Evolutionary conservation across 768 basidiomycete genomes (phyloP), one percentile per base, ranked within the genome.

Genomic region (Xanthoconium purpureum): DNA sequence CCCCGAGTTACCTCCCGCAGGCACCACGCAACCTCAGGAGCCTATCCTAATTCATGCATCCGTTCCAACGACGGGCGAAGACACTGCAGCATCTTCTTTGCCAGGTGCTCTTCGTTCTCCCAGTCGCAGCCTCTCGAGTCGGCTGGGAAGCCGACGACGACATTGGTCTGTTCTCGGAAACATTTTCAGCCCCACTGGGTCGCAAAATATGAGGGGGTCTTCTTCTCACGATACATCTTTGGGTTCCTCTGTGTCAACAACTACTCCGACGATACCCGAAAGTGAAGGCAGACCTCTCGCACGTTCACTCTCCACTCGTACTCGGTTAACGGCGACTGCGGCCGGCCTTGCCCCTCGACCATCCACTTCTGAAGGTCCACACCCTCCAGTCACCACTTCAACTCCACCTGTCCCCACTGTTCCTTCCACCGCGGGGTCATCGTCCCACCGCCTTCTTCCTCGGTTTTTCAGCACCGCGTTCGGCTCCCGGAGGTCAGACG

Each of bases 161-260:
- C 79, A 87, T 49, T 91, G 89, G 89, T 90, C 89, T 18, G 77
- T 85, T n/a, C 67, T 88, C 5, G 78, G 82, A 53, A 79, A 75
- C 13, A 73, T 79, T 18, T 74, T 82, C 54, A 59, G 66, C 36
- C 63, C 59, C 63, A 30, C 56, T 59, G 45, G 54, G 11, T 55
- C 47, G 55, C 63, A 63, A 64, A 65, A 62, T 58, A 70, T 63
- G 28, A 55, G 67, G 37, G 67, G 66, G 42, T 66, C 66, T 7
- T 60, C 73, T 24, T 61, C 71, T 17, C 47, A 47, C 17, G 58
- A 67, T 42, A 53, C 56, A 18, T 54, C 61, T 32, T 30, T 55
- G 50, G 64, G 63, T 24, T 65, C 68, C 13, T 49, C 59, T n/a
- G 57, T 54, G 18, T 59, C 61, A 10, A 39, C 53, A 15, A 61